Evolutionary conservation across 805 yeast species (phyloP), one percentile per base, ranked within the genome.

Genomic region (Torulaspora microellipsoides): DNA sequence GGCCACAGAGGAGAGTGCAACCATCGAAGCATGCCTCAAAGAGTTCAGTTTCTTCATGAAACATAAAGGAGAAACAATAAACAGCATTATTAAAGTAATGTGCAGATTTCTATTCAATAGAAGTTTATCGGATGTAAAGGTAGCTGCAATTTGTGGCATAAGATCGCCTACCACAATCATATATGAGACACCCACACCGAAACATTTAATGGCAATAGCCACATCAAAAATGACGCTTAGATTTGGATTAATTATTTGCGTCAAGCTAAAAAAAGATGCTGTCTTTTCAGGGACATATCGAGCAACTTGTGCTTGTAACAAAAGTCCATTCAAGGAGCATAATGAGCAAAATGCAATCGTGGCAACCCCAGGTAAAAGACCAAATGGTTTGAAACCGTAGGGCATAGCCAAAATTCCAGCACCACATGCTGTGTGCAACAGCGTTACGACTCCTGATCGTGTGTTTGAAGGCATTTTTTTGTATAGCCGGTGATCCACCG

Each of bases 371-470:
- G 50, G 52, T 4, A 59, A 15, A 8, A 64, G 45, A 14, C 69
- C 69, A 42, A 60, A 62, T 10, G 68, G 64, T 36, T 53, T 58
- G 64, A 83, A 80, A 1, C 88, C 85, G 48, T 71, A 80, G 0
- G 93, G 90, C 67, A 85, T 77, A 11, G 90, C 87, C 17, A 85
- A 70, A 33, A 84, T 69, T 1, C 95, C 95, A 0, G 93, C 88
- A 8, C 69, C 69, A 31, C 68, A 61, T 12, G 67, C 65, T 5
- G 69, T 65, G 40, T 65, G 69, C 6, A 65, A 45, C 27, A 65
- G 40, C 2, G 69, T 64, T 11, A 64, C 38, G 5, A 58, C 59
- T 29, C 68, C 69, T 15, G 67, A 59, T 30, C 51, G 52, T 12
- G 51, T 47, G 12, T 52, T 49, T 2, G 64, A 56, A 4, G 62